phyloP scores from a whole-genome alignment of 192 early-diverging fungal species.

The Endogone sp. region DNA sequence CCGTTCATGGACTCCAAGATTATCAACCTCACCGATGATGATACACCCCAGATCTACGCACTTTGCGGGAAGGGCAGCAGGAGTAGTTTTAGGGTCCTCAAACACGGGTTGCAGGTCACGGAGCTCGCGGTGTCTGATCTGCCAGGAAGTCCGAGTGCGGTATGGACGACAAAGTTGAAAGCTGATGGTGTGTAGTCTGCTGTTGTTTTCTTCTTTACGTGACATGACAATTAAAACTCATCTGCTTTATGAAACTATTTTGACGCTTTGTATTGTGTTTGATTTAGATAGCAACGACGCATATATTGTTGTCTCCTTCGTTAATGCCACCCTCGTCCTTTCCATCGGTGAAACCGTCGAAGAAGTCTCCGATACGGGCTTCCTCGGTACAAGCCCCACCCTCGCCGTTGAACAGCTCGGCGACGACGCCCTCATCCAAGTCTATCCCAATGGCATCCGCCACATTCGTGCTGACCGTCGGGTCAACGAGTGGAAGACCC shows the following conservation, averaged over 20 bases:
- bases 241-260: neutral
- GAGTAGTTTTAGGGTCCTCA: conserved; percentile 81
- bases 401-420: conserved; percentile 80
- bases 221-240: neutral
- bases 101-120: conserved; percentile 88
- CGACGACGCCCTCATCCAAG: conserved; percentile 85
- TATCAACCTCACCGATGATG: conserved; percentile 86
- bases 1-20: conserved; percentile 84
- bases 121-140: conserved; percentile 93
- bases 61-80: conserved; percentile 79
- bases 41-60: conserved; percentile 92
- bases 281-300: conserved; percentile 62
- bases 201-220: neutral
- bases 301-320: conserved; percentile 91
- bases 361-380: conserved; percentile 90
- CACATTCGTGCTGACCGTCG: conserved; percentile 85
- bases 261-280: neutral
- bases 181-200: conserved; percentile 20
- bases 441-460: conserved; percentile 86
- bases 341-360: conserved; percentile 90
- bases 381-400: conserved; percentile 79
- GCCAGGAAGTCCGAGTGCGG: conserved; percentile 88
- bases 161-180: conserved; percentile 71
- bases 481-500: conserved; percentile 92
- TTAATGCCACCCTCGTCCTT: conserved; percentile 89